Evolutionary conservation across 75 land plant genomes (phyloP).

Genomic region (Pinus tabuliformis): DNA sequence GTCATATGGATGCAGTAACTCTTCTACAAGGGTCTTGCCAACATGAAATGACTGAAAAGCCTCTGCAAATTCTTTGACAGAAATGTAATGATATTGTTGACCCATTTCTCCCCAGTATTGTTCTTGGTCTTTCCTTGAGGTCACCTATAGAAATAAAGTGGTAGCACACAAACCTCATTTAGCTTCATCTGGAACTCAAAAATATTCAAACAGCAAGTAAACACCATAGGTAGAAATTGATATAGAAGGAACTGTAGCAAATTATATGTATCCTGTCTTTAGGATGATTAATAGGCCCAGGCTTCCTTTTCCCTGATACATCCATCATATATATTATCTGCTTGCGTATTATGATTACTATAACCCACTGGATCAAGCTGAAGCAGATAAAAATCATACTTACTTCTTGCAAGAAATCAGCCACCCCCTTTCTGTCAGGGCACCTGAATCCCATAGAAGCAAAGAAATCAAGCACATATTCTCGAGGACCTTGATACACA

Average conservation of each 20-base stretch:
- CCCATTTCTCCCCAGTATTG: slow-evolving; percentile 41
- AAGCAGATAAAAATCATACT: background rate
- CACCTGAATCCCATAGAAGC: slow-evolving; percentile 29
- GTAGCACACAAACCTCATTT: background rate
- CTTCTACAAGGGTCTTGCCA: slow-evolving; percentile 19
- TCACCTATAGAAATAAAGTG: slow-evolving; percentile 21
- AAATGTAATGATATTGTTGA: slow-evolving; percentile 24
- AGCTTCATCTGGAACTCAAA: too few relatives aligned
- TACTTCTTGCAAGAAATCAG: slow-evolving; percentile 46
- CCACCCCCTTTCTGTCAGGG: slow-evolving; percentile 36
- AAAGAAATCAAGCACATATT: slow-evolving; percentile 33
- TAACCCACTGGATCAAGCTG: too few relatives aligned
- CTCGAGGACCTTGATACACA: slow-evolving; percentile 86
- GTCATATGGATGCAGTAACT: slow-evolving; percentile 30
- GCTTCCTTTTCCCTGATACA: too few relatives aligned
- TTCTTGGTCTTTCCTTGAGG: slow-evolving; percentile 49
- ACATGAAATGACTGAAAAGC: slow-evolving; percentile 22
- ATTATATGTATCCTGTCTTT: too few relatives aligned
- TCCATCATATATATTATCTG: too few relatives aligned
- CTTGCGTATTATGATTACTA: too few relatives aligned
- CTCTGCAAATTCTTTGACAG: slow-evolving; percentile 33
- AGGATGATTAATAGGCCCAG: too few relatives aligned
- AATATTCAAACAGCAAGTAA: too few relatives aligned
- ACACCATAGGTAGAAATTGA: too few relatives aligned
- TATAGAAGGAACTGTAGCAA: too few relatives aligned